Percentiles rank a stretch among this genome's conserved stretches.
These are phyloP conservation scores for Myriosclerotinia duriaeana DNA, from an alignment of 2,329 filamentous ascomycete genomes.

Conservation along the genomic window DNA sequence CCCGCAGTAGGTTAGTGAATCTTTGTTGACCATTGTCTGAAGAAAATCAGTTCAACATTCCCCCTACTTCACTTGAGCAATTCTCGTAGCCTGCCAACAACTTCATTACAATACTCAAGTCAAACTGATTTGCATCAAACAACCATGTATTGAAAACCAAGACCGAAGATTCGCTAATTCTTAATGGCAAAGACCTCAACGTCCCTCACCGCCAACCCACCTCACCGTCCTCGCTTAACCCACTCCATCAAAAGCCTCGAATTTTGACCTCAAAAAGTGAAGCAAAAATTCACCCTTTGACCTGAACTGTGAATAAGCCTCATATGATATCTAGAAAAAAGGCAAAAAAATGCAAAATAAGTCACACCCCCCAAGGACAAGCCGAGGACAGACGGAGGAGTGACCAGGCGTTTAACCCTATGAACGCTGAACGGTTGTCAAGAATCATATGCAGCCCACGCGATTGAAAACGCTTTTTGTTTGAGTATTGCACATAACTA, in stretches of 20 bases:
- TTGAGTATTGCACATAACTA: background rate
- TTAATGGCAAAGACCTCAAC: background rate
- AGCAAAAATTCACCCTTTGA: background rate
- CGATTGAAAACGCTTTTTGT: constrained; percentile 1
- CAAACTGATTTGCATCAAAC: too few species aligned
- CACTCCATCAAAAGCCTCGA: constrained; percentile 1
- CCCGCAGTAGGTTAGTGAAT: too few species aligned
- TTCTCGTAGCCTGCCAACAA: too few species aligned
- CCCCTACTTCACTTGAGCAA: too few species aligned
- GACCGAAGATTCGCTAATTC: background rate
- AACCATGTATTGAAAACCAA: background rate
- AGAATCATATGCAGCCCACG: background rate
- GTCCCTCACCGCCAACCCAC: background rate
- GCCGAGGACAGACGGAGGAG: background rate
- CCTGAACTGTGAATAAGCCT: too few species aligned
- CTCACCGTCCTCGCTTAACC: constrained; percentile 1
- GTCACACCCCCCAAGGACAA: background rate
- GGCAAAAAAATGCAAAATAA: background rate
- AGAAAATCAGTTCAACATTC: too few species aligned
- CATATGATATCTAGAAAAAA: too few species aligned
- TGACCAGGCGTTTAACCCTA: constrained; percentile 3
- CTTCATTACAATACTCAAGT: too few species aligned
- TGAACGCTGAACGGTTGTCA: background rate
- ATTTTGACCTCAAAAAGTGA: background rate
- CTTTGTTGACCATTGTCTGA: too few species aligned